Base-by-base conservation (phyloP, 768 basidiomycete species). In the Cyathus striatus region DNA sequence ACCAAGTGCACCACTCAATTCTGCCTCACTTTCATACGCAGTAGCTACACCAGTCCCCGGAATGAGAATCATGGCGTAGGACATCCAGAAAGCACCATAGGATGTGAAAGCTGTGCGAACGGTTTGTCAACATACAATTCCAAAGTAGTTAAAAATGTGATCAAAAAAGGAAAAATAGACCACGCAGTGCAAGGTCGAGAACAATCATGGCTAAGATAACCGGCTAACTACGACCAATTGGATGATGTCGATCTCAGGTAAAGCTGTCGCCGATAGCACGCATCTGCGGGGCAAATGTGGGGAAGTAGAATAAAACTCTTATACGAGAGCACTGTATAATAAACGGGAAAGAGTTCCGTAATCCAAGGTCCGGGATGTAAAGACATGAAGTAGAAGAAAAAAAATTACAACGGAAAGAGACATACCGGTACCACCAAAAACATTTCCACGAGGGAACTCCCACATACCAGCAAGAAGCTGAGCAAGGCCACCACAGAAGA, bases 51-150 rank as follows among this genome's bases (percentile, higher is more conserved):
- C 88, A 3, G 74, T 75, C 21, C 74, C 71, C 2, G 90, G 90
- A 37, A 89, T 73, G 55, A 84, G 62, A 52, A 93, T 80, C 0
- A 76, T 68, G 3, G 79, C 87, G 38, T 79, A 92, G 4, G 89
- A 89, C 66, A 92, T 68, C 90, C 90, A 93, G 72, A 92, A 93
- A 2, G 81, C 86, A 18, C 90, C 90, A 47, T 86, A 93, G 1
- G 83, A 84, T 0, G 79, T 70, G 72, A 91, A 92, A 0, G 88
- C 89, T 86, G 51, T 22, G 24, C 5, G 38, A 30, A 40, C 48
- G n/a, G n/a, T n/a, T n/a, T n/a, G n/a, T n/a, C n/a, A n/a, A n/a
- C n/a, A n/a, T n/a, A n/a, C n/a, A n/a, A n/a, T n/a, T n/a, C n/a
- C n/a, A n/a, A n/a, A n/a, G n/a, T n/a, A n/a, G n/a, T n/a, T 13